Evolutionary conservation across 331 rosid genomes (phyloP).

Genomic region (Malus hybrid): DNA sequence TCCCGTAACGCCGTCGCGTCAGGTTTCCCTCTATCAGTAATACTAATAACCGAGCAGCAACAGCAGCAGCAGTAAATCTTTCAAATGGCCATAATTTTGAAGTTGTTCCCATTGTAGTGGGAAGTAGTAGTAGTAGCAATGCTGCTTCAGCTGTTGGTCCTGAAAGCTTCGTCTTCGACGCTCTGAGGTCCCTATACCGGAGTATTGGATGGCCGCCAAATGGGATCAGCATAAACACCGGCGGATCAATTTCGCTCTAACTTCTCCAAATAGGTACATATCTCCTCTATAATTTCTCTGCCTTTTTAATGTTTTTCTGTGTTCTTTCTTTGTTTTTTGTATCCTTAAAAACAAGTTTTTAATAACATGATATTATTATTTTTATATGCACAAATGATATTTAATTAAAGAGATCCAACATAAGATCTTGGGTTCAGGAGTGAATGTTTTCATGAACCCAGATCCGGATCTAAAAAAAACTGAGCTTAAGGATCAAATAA

Average conservation of each 20-base stretch:
- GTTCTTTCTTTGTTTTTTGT: too few relatives aligned
- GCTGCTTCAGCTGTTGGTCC: conserved; percentile 35
- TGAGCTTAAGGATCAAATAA: too few relatives aligned
- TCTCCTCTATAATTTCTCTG: neutral
- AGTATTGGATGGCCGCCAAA: conserved; percentile 59
- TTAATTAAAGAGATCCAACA: too few relatives aligned
- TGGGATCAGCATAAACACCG: conserved; percentile 32
- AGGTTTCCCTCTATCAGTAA: neutral
- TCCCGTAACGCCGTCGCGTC: neutral
- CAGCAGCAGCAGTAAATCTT: neutral
- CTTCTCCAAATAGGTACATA: conserved; percentile 52
- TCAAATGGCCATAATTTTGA: neutral
- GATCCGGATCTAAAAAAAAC: too few relatives aligned
- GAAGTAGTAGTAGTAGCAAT: neutral
- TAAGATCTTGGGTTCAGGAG: too few relatives aligned
- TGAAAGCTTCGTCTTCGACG: conserved; percentile 62
- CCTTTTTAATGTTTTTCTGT: neutral
- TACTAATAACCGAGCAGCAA: neutral
- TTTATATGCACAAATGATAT: too few relatives aligned
- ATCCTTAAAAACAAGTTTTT: too few relatives aligned
- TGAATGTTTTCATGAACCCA: too few relatives aligned
- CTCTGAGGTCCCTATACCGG: conserved; percentile 65
- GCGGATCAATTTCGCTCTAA: conserved; percentile 51
- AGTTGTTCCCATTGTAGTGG: neutral
- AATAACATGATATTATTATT: too few relatives aligned